Evolutionary conservation across 768 basidiomycete genomes (phyloP), one percentile per base, ranked within the genome.

Genomic region (Pluteus cervinus): DNA sequence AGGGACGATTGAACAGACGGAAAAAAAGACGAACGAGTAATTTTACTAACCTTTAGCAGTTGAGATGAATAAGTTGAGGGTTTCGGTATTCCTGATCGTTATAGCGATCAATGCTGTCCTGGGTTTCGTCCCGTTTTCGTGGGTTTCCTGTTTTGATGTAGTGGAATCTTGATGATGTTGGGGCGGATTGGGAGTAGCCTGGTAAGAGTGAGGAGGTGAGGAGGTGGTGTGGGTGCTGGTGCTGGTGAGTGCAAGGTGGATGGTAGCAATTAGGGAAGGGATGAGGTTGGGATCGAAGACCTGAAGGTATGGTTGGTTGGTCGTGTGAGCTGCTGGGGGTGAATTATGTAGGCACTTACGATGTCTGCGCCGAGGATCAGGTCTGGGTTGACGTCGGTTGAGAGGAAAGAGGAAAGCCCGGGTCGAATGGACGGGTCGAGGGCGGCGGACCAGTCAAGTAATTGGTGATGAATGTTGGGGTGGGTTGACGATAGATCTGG

Each of bases 321-420:
- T 14, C 20, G 21, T 16, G 12, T 8, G 33, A 37, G 18, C 32
- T 31, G 21, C 25, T 12, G 16, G 7, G 16, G 5, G 24, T 23
- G 7, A 33, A 34, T 4, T 29, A 24, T 40, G 24, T 25, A 18
- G 12, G 28, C 15, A 55, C 57, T 22, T 28, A 69, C 70, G 32
- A 87, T 64, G 51, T 90, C 86, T 28, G 86, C 79, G 6, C 86
- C 86, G 1, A 90, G 49, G 24, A 89, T 62, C 6, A 87, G 37
- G 33, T 84, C 76, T 2, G 73, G 63, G 5, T 64, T 52, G 10
- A 73, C 59, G 14, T 67, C 60, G 15, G 69, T 58, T 16, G 53
- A 40, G 4, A 87, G 46, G 3, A 71, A 47, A 4, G 49, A 47
- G 5, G 47, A 41, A 3, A 62, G 28, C 7, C 62, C 42, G 33